These are phyloP conservation scores for Parathielavia appendiculata DNA, from an alignment of 495 filamentous ascomycete species.

Conservation along the genomic window DNA sequence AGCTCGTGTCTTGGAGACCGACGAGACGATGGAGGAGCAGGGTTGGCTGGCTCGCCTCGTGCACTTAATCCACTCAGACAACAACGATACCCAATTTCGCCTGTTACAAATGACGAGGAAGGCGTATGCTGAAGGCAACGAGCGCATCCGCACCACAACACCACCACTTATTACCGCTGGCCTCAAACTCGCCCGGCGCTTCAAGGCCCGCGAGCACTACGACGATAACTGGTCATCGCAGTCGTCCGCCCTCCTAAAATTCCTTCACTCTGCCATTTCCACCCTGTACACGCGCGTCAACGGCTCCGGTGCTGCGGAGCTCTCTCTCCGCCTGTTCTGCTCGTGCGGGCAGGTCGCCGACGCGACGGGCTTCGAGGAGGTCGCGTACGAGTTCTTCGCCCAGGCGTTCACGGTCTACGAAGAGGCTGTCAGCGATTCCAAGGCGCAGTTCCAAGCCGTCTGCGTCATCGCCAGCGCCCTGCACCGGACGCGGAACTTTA, in stretches of 20 bases:
- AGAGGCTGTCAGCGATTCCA: slow-evolving; percentile 87
- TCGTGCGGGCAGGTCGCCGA: slow-evolving; percentile 90
- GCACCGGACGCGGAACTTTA: slow-evolving; percentile 79
- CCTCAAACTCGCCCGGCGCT: slow-evolving; percentile 80
- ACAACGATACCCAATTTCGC: slow-evolving; percentile 92
- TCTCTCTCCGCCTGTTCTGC: slow-evolving; percentile 81
- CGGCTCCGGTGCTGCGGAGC: slow-evolving; percentile 68
- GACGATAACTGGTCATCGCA: slow-evolving; percentile 93
- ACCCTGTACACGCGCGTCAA: slow-evolving; percentile 85
- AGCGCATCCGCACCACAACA: slow-evolving; percentile 90
- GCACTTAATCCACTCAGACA: slow-evolving; percentile 73
- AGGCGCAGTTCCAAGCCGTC: slow-evolving; percentile 96
- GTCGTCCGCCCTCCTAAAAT: slow-evolving; percentile 85
- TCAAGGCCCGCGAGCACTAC: slow-evolving; percentile 88
- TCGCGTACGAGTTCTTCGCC: slow-evolving; percentile 96
- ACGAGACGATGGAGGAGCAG: slow-evolving; percentile 96
- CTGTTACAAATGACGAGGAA: slow-evolving; percentile 85
- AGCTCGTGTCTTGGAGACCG: slow-evolving; percentile 64
- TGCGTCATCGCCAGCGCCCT: slow-evolving; percentile 88
- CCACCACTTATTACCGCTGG: slow-evolving; percentile 88
- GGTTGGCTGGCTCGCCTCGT: slow-evolving; percentile 90
- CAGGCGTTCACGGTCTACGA: slow-evolving; percentile 98
- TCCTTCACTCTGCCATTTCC: slow-evolving; percentile 81
- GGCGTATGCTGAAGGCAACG: slow-evolving; percentile 86
- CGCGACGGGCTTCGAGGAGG: slow-evolving; percentile 87